Conservation (phyloP, 2,329 filamentous ascomycete genomes). For the Biscogniauxia sp. region DNA sequence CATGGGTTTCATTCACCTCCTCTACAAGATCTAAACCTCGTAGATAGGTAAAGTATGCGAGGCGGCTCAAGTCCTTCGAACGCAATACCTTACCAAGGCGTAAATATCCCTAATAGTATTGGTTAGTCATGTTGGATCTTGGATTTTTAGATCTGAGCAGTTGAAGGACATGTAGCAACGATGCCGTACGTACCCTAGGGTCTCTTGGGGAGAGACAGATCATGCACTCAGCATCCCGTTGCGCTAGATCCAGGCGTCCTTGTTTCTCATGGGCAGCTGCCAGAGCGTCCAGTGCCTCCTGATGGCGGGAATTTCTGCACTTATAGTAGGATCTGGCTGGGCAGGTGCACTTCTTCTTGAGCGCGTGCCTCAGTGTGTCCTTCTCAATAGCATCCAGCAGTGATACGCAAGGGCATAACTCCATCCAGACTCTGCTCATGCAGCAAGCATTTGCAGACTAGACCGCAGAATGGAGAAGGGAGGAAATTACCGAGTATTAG, state of each 20-base stretch:
- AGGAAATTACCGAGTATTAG: neutral
- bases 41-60: slow-evolving; percentile 23
- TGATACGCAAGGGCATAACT: slow-evolving; percentile 18
- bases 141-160: neutral
- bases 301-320: slow-evolving; percentile 24
- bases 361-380: slow-evolving; percentile 16
- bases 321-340: slow-evolving; percentile 20
- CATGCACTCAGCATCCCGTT: slow-evolving; percentile 24
- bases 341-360: slow-evolving; percentile 25
- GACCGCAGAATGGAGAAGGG: neutral
- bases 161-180: neutral
- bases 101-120: slow-evolving; percentile 21
- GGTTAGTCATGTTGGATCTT: slow-evolving; percentile 8
- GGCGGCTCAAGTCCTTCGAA: slow-evolving; percentile 11
- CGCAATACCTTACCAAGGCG: slow-evolving; percentile 30
- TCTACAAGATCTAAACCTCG: slow-evolving; percentile 27
- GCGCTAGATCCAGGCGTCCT: slow-evolving; percentile 12
- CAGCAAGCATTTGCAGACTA: slow-evolving; percentile 21
- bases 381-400: slow-evolving; percentile 21
- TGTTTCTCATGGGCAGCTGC: slow-evolving; percentile 23
- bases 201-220: slow-evolving; percentile 28
- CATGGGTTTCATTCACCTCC: slow-evolving; percentile 23
- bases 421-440: slow-evolving; percentile 16
- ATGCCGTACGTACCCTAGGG: slow-evolving; percentile 24
- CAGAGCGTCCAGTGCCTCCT: slow-evolving; percentile 25